Conservation (phyloP, 2,329 filamentous ascomycete genomes). For the Fonsecaea pugnacius region DNA sequence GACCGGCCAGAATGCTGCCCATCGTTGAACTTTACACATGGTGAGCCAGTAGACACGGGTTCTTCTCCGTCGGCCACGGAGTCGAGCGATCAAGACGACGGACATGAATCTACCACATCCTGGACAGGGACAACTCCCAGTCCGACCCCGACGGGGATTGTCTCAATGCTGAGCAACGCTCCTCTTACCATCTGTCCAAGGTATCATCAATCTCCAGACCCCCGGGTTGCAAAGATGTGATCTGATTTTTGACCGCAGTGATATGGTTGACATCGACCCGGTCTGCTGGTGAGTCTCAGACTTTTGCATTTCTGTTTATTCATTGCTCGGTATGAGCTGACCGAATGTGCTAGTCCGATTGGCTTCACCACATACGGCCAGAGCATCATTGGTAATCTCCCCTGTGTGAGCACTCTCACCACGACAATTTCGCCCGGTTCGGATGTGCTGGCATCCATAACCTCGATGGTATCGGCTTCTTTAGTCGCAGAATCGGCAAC, state of each 20-base stretch:
- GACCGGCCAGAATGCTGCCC: slow-evolving; percentile 32
- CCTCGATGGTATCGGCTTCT: slow-evolving; percentile 25
- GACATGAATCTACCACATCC: slow-evolving; percentile 5
- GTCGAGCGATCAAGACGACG: slow-evolving; percentile 4
- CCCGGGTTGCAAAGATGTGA: neutral
- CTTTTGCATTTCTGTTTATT: neutral
- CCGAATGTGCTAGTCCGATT: slow-evolving; percentile 14
- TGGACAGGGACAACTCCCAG: slow-evolving; percentile 26
- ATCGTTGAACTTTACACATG: slow-evolving; percentile 22
- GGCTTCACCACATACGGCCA: slow-evolving; percentile 28
- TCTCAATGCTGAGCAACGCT: slow-evolving; percentile 30
- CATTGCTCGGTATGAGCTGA: neutral
- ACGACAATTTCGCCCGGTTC: slow-evolving; percentile 22
- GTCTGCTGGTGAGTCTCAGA: slow-evolving; percentile 26
- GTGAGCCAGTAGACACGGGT: slow-evolving; percentile 16
- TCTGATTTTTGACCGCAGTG: slow-evolving; percentile 18
- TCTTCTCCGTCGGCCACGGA: slow-evolving; percentile 11
- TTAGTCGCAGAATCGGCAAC: slow-evolving; percentile 19
- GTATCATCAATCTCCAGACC: slow-evolving; percentile 3
- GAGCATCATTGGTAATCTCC: slow-evolving; percentile 28
- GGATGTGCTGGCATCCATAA: slow-evolving; percentile 30
- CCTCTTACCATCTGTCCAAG: slow-evolving; percentile 32
- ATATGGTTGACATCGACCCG: slow-evolving; percentile 31
- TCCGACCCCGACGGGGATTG: slow-evolving; percentile 26
- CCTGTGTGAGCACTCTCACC: slow-evolving; percentile 27